Evolutionary conservation across 805 yeast species (phyloP), one percentile per base, ranked within the genome.

Genomic region (Kodamaea kakaduensis): DNA sequence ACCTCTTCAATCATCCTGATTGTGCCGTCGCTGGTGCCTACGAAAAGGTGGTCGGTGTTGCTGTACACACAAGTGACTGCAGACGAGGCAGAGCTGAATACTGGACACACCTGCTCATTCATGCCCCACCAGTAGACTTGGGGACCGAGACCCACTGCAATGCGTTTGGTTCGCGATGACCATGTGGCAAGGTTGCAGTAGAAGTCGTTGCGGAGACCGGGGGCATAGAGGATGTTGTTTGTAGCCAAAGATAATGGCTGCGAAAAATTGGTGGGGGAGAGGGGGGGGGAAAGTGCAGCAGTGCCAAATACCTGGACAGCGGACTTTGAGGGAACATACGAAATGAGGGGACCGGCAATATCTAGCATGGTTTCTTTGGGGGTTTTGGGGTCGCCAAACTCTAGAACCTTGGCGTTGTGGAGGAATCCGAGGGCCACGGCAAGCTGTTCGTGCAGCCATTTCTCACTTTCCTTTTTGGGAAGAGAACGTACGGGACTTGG

Each of bases 121-220:
- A 71, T 75, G 9, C 73, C 68, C 93, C 95, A 86, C 19, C 78
- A 50, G 51, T 75, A 83, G 0, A 75, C 80, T 4, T 69, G 58
- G 3, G 64, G 48, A 0, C 77, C 80, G 20, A 85, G 59, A 0
- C 89, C 96, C 1, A 86, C 86, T 0, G 81, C 80, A 0, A 85
- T 60, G 16, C 61, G 63, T 26, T 67, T 67, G 1, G 75, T 58
- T 10, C 46, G 46, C 6, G 51, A 52, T 0, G 88, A 77, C 95
- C 95, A 86, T 4, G 86, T 73, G 0, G 86, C 71, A 36, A 84
- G 61, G 50, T 84, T 84, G 1, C 85, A 71, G 56, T 86, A 87
- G 50, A 79, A 86, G 52, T 87, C 95, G 54, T 84, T 81, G 41
- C 81, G 61, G 35, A 86, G 55, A 2, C 77, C 77, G 0, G 88